Base-by-base conservation (phyloP, 208 protist genomes). In the Trypanosoma scelopori region DNA sequence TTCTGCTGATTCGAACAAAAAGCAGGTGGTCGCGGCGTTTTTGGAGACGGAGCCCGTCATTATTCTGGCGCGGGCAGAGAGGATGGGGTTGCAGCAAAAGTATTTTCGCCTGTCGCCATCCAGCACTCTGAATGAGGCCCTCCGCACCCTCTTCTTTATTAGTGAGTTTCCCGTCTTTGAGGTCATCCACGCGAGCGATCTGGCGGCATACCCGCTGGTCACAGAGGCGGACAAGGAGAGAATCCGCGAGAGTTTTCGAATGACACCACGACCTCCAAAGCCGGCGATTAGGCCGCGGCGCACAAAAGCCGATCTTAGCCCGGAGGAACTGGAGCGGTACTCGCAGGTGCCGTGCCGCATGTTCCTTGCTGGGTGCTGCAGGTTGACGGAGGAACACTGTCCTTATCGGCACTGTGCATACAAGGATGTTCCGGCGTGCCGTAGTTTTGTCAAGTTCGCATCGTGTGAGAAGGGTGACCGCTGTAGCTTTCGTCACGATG, bases 91-190 rank as follows among this genome's bases (percentile, higher is more conserved):
- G 20, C 62, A 79, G 41, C 65, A 49, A 6, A 73, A 79, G 43
- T 96, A 89, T 62, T 94, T 96, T 53, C 60, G 61, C 12, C 60
- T 96, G 0, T 61, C 81, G 20, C 72, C 78, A 0, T 51, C 69
- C 22, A 56, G 77, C 18, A 92, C 91, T 22, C 65, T 96, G 15
- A 85, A 91, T 51, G 85, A 92, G 43, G 82, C 76, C 42, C 50
- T 96, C 37, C 87, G 91, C 22, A 74, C 67, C 0, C 64, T 96
- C 13, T 96, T 92, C 65, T 94, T 93, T 50, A 73, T 96, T 5
- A 94, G 82, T 52, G 91, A 96, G 78, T 96, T 82, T 56, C 91
- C 91, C 20, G 82, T 89, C 9, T 87, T 96, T 48, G 60, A 82
- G 6, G 82, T 96, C 5, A 68, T 94, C 12, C 82, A 78, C 30